A percentile compares a stretch with the other conserved stretches of the same genome.
Evolutionary conservation across 2,329 filamentous ascomycete genomes (phyloP).

Genomic region (Curvularia sp.): DNA sequence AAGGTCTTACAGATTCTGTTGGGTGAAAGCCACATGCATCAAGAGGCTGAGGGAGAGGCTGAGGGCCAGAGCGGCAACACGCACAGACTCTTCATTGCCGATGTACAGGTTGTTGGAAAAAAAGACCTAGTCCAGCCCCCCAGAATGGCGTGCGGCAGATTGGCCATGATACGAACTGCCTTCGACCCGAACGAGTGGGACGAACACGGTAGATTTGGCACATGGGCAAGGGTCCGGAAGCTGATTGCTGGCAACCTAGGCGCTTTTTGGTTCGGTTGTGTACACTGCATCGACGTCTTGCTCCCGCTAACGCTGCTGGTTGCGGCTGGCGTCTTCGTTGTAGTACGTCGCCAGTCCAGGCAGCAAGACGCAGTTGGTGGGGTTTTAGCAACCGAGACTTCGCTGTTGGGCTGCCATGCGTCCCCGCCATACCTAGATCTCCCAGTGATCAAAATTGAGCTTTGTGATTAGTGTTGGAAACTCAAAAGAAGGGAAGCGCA

Average conservation of each 20-base stretch:
- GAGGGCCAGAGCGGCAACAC: not conserved
- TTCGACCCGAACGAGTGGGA: slow-evolving; percentile 44
- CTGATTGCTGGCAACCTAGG: slow-evolving; percentile 19
- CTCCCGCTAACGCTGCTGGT: slow-evolving; percentile 27
- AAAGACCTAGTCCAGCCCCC: slow-evolving; percentile 29
- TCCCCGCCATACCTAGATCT: slow-evolving; percentile 31
- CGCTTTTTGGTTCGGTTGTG: slow-evolving; percentile 17
- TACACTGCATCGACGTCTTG: slow-evolving; percentile 21
- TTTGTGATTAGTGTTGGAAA: slow-evolving; percentile 25
- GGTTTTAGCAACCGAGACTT: slow-evolving; percentile 30
- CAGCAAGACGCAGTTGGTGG: slow-evolving; percentile 15
- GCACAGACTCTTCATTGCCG: slow-evolving; percentile 27
- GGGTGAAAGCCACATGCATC: slow-evolving; percentile 12
- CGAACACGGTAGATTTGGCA: slow-evolving; percentile 37
- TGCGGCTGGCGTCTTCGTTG: slow-evolving; percentile 16
- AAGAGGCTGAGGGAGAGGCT: too few relatives aligned
- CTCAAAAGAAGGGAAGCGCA: slow-evolving; percentile 15
- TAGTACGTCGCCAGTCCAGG: slow-evolving; percentile 21
- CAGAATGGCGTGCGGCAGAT: slow-evolving; percentile 39
- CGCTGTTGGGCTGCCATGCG: slow-evolving; percentile 23
- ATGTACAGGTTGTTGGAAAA: slow-evolving; percentile 32
- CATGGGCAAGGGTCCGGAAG: slow-evolving; percentile 27
- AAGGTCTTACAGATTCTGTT: slow-evolving; percentile 38
- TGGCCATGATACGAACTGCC: slow-evolving; percentile 31
- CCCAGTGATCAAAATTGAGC: slow-evolving; percentile 31